Evolutionary conservation across 495 filamentous ascomycete genomes (phyloP), one percentile per base, ranked within the genome.

Genomic region (Penicillium psychrofluorescens): DNA sequence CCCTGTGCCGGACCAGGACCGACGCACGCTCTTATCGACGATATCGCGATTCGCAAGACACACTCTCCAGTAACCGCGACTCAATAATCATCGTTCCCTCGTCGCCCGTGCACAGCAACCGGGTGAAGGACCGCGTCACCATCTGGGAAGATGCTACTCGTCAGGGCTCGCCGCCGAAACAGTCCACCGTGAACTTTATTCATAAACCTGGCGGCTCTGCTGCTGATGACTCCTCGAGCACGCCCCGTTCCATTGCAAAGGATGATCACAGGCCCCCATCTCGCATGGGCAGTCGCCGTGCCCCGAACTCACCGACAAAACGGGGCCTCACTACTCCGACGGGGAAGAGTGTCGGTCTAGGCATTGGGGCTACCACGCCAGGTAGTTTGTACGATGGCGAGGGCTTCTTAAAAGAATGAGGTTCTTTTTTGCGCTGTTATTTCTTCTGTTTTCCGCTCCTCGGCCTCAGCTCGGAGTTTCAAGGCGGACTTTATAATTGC

Each of bases 311-410:
- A 4, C 56, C 51, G 13, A 41, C 46, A 38, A 49, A 49, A 8
- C 54, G 55, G 2, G 60, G 51, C 2, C 46, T 61, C 36, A 56
- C 46, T 15, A 71, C 67, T 0, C 67, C 67, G 1, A 53, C 39
- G n/a, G 50, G 54, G 16, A 63, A 64, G 40, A 40, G 50, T 1
- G 46, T 66, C n/a, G 67, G 67, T 2, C 49, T 67, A 13, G 63
- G 63, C 1, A 51, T 67, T 44, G 58, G 60, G 11, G 50, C 53
- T 33, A 49, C 56, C 10, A 72, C 68, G 2, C 69, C 71, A 22
- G 69, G 51, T 11, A 74, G 72, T 50, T 41, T 74, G 40, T 76
- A 76, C 45, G 72, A 76, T 48, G 59, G 64, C 9, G 66, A 73
- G 40, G 72, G 72, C 8, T 75, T 76, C 46, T 42, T 75, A 40